A percentile compares a stretch with the other conserved stretches of the same genome.
Conservation (phyloP, 352 stramenopile genomes). For the Phytophthora syringae region DNA sequence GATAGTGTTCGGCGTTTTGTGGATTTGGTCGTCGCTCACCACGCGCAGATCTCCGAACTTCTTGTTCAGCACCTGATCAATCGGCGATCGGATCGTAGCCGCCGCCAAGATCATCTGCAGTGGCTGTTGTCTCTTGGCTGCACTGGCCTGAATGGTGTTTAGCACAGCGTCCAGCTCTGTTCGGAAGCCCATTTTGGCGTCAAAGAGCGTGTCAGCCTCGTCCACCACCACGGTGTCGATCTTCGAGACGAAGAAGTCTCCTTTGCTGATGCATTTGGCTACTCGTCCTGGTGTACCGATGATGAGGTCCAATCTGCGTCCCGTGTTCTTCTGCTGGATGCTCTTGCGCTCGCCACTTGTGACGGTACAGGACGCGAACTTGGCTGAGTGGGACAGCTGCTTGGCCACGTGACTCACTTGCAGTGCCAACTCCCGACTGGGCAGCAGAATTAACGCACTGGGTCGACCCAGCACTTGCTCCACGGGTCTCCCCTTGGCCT, state of each 20-base stretch:
- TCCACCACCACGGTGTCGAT: constrained; percentile 76
- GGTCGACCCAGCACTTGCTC: constrained; percentile 43
- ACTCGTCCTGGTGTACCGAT: constrained; percentile 80
- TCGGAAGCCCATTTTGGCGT: constrained; percentile 86
- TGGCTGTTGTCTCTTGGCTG: constrained; percentile 54
- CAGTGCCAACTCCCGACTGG: constrained; percentile 71
- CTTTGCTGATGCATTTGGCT: constrained; percentile 71
- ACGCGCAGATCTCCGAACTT: constrained; percentile 66
- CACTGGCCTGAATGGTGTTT: constrained; percentile 66
- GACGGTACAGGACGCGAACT: constrained; percentile 70
- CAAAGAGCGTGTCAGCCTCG: constrained; percentile 83
- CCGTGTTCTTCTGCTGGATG: constrained; percentile 62
- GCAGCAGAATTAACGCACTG: constrained; percentile 61
- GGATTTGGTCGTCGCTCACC: constrained; percentile 71
- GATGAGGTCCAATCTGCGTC: constrained; percentile 65
- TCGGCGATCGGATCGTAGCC: constrained; percentile 68
- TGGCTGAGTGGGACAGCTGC: constrained; percentile 65
- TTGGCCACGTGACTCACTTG: constrained; percentile 78
- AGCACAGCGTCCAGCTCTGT: constrained; percentile 78
- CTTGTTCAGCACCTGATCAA: constrained; percentile 79
- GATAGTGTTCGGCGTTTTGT: constrained; percentile 69
- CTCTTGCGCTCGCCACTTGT: constrained; percentile 77
- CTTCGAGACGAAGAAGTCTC: constrained; percentile 81
- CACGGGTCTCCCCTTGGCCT: constrained; percentile 4
- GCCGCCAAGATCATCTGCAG: constrained; percentile 79